A percentile compares a stretch with the other conserved stretches of the same genome.
Evolutionary conservation across 495 filamentous ascomycete genomes (phyloP).

Genomic region (Barbatosphaeria neglecta): DNA sequence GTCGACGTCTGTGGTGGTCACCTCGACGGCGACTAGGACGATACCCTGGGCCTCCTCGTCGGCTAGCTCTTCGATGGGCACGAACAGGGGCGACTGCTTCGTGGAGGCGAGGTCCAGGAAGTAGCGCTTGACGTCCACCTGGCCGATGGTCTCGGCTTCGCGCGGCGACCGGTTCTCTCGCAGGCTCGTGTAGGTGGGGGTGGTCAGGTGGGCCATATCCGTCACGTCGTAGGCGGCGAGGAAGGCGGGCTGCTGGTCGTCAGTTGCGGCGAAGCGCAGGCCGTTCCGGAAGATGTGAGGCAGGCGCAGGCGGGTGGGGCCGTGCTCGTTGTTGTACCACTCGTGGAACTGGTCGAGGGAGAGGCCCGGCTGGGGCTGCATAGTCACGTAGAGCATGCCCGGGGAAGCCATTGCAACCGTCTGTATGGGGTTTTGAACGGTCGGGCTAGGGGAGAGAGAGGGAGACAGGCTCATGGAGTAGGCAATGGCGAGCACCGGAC

Average conservation of each 20-base stretch:
- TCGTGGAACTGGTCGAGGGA: slow-evolving; percentile 66
- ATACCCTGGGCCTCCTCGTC: slow-evolving; percentile 49
- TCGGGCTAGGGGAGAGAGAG: background rate
- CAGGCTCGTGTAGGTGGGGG: slow-evolving; percentile 54
- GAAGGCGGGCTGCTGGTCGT: slow-evolving; percentile 51
- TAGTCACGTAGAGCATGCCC: slow-evolving; percentile 68
- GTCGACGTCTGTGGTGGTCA: slow-evolving; percentile 40
- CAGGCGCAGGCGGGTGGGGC: slow-evolving; percentile 60
- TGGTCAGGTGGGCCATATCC: slow-evolving; percentile 55
- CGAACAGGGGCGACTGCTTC: slow-evolving; percentile 40
- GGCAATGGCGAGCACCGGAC: too few species aligned
- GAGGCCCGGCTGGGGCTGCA: slow-evolving; percentile 56
- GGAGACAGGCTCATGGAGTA: too few species aligned
- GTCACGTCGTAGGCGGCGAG: slow-evolving; percentile 73
- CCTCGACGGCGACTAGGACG: slow-evolving; percentile 48
- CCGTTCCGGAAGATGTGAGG: slow-evolving; percentile 60
- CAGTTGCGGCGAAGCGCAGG: slow-evolving; percentile 61
- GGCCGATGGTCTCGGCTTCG: slow-evolving; percentile 63
- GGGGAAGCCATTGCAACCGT: slow-evolving; percentile 19
- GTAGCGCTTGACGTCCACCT: slow-evolving; percentile 58
- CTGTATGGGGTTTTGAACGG: background rate
- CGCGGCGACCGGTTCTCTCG: slow-evolving; percentile 58
- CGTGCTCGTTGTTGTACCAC: slow-evolving; percentile 88
- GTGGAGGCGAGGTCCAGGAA: slow-evolving; percentile 53
- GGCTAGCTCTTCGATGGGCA: slow-evolving; percentile 44